Conservation (phyloP, 306 rosid species). For the Trifolium fragiferum region DNA sequence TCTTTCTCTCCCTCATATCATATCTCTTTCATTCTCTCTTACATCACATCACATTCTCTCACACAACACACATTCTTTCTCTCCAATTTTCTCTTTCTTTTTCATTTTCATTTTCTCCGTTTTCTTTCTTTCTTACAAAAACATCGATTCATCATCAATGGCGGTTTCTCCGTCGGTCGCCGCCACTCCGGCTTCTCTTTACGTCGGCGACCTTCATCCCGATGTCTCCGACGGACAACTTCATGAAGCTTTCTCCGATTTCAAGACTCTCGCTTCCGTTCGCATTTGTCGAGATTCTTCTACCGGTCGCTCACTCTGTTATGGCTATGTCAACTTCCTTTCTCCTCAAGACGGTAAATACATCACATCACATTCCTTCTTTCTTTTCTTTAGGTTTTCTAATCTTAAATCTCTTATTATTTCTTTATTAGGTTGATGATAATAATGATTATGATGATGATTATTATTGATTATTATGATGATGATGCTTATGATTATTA, state of each 20-base stretch:
- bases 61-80: not conserved
- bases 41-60: slow-evolving; percentile 42
- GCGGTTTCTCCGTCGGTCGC: slow-evolving; percentile 58
- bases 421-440: not conserved
- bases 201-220: slow-evolving; percentile 86
- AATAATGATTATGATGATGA: not conserved
- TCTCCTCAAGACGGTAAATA: slow-evolving; percentile 66
- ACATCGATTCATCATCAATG: slow-evolving; percentile 41
- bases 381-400: slow-evolving; percentile 6
- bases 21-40: slow-evolving; percentile 29
- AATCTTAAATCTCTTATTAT: not conserved
- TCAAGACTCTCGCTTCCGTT: slow-evolving; percentile 60
- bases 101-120: not conserved
- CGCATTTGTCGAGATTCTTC: slow-evolving; percentile 67
- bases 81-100: not conserved
- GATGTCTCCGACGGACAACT: slow-evolving; percentile 62
- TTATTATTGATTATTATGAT: not conserved
- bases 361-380: not conserved
- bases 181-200: slow-evolving; percentile 57
- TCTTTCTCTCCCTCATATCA: slow-evolving; percentile 22
- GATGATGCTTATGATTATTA: not conserved
- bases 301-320: slow-evolving; percentile 73
- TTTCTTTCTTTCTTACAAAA: not conserved
- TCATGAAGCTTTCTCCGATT: slow-evolving; percentile 60
- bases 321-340: slow-evolving; percentile 80